Evolutionary conservation across 495 filamentous ascomycete species (phyloP), one percentile per base, ranked within the genome.

Genomic region (Cenococcum geophilum): DNA sequence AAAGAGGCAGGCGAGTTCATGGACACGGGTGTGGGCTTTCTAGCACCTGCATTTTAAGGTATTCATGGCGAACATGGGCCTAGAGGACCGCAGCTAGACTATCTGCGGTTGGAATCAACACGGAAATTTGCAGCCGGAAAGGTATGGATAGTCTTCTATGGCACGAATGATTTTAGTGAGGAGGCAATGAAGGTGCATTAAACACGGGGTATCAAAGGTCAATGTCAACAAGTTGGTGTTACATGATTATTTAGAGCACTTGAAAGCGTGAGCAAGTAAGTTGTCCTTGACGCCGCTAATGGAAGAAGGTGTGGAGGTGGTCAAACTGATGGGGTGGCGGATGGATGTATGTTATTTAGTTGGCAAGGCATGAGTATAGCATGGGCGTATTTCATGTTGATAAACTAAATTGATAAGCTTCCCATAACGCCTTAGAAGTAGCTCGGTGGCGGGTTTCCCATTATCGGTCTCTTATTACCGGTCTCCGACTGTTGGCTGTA

Each of bases 211-310:
- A 20, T 61, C 63, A 16, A 58, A 66, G 47, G 62, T 71, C 45
- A 71, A 71, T 45, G 66, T 71, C 5, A 71, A 71, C 55, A 69
- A 68, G 66, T 49, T 71, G 5, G 68, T 71, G 12, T 40, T 69
- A 57, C 50, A 61, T 51, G 50, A 63, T 32, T 71, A 71, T 52
- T 56, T 52, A 18, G 55, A 58, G 6, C 61, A 66, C 52, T 36
- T 66, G 43, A 50, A 53, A 57, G 34, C 58, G 57, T 55, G 60
- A 12, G 61, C 63, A 5, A 53, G 55, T 25, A 69, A 62, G 57
- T 21, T 67, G 57, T 45, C 60, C 12, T 32, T 68, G 34, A 71
- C 66, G 45, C 42, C 55, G 64, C 43, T 69, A 48, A 61, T 71
- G 56, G 66, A 64, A 42, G 57, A 69, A 25, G 68, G 66, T 5